phyloP scores from a whole-genome alignment of 2,329 filamentous ascomycete species.

The Fusarium illudens region DNA sequence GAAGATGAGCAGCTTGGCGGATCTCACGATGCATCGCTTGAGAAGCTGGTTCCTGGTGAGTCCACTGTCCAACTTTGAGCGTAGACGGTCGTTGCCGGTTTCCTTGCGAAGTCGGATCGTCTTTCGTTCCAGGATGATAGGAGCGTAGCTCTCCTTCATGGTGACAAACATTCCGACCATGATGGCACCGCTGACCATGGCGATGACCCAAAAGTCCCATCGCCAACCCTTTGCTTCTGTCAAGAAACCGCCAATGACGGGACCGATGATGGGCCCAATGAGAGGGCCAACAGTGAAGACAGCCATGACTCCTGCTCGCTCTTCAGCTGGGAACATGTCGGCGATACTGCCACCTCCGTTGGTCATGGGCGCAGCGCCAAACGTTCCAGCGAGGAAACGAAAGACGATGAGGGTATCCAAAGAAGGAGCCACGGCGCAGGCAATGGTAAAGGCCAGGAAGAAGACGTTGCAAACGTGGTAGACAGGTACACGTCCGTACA shows the following conservation, averaged over 20 bases:
- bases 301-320: constrained; percentile 56
- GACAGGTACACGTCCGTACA: constrained; percentile 55
- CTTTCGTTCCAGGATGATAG: constrained; percentile 50
- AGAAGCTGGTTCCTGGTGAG: constrained; percentile 48
- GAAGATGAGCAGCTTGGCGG: constrained; percentile 60
- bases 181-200: constrained; percentile 58
- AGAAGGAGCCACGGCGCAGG: constrained; percentile 50
- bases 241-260: constrained; percentile 65
- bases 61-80: constrained; percentile 57
- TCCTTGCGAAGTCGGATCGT: constrained; percentile 47
- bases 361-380: constrained; percentile 62
- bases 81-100: constrained; percentile 49
- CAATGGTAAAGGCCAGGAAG: constrained; percentile 51
- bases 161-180: constrained; percentile 44
- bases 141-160: constrained; percentile 50
- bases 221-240: constrained; percentile 68
- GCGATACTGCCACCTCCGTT: constrained; percentile 61
- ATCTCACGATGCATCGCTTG: constrained; percentile 51
- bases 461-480: constrained; percentile 53
- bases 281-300: constrained; percentile 65
- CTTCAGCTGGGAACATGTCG: constrained; percentile 46
- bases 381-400: constrained; percentile 61
- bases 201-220: constrained; percentile 70
- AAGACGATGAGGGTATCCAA: constrained; percentile 56
- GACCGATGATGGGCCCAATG: constrained; percentile 49